Base-by-base conservation (phyloP, 306 rosid genomes). In the Sesbania bispinosa region DNA sequence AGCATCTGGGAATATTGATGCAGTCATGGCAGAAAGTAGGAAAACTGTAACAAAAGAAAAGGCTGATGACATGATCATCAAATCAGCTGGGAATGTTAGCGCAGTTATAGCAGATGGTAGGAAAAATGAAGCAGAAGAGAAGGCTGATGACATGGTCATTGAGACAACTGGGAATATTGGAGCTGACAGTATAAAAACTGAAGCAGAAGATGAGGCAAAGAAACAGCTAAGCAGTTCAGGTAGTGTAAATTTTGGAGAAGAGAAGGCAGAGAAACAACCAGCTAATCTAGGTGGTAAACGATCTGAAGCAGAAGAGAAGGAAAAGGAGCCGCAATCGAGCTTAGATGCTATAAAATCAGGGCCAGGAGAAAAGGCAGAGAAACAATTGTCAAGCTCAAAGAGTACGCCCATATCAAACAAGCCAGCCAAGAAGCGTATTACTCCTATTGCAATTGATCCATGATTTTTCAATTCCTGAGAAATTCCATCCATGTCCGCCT, bases 351-450 rank as follows among this genome's bases (percentile, higher is more conserved):
- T n/a, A n/a, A n/a, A n/a, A n/a, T n/a, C n/a, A n/a, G n/a, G n/a
- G n/a, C n/a, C n/a, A n/a, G n/a, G n/a, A n/a, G n/a, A n/a, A n/a
- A n/a, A n/a, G n/a, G n/a, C 29, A 51, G 62, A 30, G 41, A 70
- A 68, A 66, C 80, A 68, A 43, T 13, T 47, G 36, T 57, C 73
- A 38, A 62, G 46, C 63, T 54, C 69, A 42, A 79, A 65, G 65
- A 73, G 66, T 51, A 29, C 71, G 3, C 59, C 75, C 35, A 5
- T 29, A 7, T 51, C 79, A 62, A 80, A 75, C 15, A 80, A 75
- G 78, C 65, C 81, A 69, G 70, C 84, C 51, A 80, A 16, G 77
- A 80, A 54, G 70, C 84, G 81, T 32, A 80, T 80, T 46, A 75
- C 80, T 53, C 80, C 84, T 10, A 54, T 69, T 5, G 74, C 81